Evolutionary conservation across 257 asterid genomes (phyloP).

Genomic region (Oldenlandia corymbosa): DNA sequence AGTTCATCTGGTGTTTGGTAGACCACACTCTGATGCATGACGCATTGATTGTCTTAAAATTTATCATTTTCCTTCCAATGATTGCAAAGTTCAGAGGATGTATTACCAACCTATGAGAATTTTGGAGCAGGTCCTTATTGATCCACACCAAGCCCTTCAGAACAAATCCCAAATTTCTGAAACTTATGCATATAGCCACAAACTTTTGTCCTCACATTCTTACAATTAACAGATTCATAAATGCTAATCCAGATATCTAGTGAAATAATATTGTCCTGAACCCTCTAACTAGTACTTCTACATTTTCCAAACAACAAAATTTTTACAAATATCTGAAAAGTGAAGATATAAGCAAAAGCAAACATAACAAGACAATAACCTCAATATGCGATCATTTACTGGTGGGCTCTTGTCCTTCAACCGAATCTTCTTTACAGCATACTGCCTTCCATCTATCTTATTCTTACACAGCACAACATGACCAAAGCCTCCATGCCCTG

Average conservation of each 20-base stretch:
- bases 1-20: too few species aligned
- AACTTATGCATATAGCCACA: too few species aligned
- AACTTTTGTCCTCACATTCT: too few species aligned
- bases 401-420: conserved; percentile 82
- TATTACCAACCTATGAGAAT: too few species aligned
- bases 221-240: too few species aligned
- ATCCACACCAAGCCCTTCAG: too few species aligned
- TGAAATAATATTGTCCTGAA: neutral
- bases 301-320: neutral
- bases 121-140: too few species aligned
- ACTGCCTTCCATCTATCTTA: conserved; percentile 94
- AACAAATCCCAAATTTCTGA: too few species aligned
- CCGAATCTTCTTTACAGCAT: conserved; percentile 91
- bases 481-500: conserved; percentile 99
- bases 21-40: too few species aligned
- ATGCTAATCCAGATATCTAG: neutral
- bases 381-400: conserved; percentile 79
- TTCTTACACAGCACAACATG: conserved; percentile 93
- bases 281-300: neutral
- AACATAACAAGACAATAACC: conserved; percentile 41
- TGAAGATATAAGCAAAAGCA: neutral
- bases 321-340: neutral
- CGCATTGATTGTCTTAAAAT: too few species aligned
- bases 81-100: too few species aligned
- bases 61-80: too few species aligned